A percentile compares a stretch with the other conserved stretches of the same genome.
phyloP scores from a whole-genome alignment of 257 asterid species.

The Anisodus acutangulus region DNA sequence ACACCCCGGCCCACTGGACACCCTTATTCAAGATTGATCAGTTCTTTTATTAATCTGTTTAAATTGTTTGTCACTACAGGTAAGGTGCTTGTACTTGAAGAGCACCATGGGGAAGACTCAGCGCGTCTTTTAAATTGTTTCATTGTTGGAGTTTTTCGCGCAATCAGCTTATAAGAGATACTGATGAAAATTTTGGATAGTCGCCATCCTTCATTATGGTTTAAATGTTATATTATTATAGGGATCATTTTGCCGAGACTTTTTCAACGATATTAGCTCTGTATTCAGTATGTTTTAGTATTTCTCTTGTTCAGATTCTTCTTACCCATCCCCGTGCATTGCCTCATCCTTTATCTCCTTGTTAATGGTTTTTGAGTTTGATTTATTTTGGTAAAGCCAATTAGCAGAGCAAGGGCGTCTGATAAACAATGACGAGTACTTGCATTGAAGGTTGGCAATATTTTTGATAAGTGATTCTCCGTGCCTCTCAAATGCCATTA shows the following conservation, averaged over 20 bases:
- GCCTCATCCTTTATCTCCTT: background rate
- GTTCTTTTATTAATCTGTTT: background rate
- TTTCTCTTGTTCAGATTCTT: background rate
- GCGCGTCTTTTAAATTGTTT: conserved; percentile 28
- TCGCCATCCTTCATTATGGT: background rate
- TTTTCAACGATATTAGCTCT: background rate
- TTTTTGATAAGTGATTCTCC: background rate
- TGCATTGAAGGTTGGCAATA: background rate
- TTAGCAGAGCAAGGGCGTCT: conserved; percentile 8
- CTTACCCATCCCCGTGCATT: background rate
- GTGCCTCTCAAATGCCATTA: background rate
- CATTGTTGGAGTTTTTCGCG: background rate
- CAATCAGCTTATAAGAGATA: conserved; percentile 2
- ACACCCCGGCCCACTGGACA: too few relatives aligned
- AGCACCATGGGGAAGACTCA: conserved; percentile 41
- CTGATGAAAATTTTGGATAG: conserved; percentile 3
- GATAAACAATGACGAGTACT: background rate
- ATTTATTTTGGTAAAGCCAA: background rate
- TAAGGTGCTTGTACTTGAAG: conserved; percentile 41
- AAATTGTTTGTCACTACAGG: conserved; percentile 27
- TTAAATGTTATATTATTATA: background rate
- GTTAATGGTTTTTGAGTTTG: background rate
- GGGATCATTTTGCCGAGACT: background rate
- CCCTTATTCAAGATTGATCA: too few relatives aligned
- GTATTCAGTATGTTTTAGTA: background rate